Conservation (phyloP, 345 rosid species). For the Rhodomyrtus tomentosa region DNA sequence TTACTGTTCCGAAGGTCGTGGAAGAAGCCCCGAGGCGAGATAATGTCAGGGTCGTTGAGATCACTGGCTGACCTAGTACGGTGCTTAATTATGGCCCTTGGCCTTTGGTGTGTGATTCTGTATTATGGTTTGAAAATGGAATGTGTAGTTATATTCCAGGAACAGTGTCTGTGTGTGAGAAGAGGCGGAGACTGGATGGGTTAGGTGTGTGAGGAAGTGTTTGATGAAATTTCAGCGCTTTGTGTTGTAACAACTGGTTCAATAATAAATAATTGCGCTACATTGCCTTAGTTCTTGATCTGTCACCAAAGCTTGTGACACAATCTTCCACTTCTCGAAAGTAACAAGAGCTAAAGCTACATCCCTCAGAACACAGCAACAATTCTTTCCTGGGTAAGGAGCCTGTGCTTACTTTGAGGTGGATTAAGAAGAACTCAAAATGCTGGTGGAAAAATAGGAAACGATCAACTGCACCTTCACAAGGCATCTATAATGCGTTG, state of each 20-base stretch:
- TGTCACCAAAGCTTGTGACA: neutral
- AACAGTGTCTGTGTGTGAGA: neutral
- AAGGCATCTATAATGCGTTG: neutral
- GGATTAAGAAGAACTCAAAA: neutral
- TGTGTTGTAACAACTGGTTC: neutral
- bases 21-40: neutral
- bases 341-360: neutral
- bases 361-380: neutral
- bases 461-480: neutral
- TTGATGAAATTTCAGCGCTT: neutral
- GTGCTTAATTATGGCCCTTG: neutral
- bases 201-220: neutral
- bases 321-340: neutral
- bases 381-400: neutral
- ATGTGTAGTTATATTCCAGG: neutral
- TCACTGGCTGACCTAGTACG: neutral
- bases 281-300: neutral
- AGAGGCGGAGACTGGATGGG: neutral
- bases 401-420: neutral
- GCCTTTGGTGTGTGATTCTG: neutral
- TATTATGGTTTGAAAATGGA: neutral
- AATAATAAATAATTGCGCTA: neutral
- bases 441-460: neutral
- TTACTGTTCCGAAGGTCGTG: conserved; percentile 4
- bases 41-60: conserved; percentile 6